Evolutionary conservation across 2,329 filamentous ascomycete species (phyloP), one percentile per base, ranked within the genome.

Genomic region (Lecanoromycetidae sp.): DNA sequence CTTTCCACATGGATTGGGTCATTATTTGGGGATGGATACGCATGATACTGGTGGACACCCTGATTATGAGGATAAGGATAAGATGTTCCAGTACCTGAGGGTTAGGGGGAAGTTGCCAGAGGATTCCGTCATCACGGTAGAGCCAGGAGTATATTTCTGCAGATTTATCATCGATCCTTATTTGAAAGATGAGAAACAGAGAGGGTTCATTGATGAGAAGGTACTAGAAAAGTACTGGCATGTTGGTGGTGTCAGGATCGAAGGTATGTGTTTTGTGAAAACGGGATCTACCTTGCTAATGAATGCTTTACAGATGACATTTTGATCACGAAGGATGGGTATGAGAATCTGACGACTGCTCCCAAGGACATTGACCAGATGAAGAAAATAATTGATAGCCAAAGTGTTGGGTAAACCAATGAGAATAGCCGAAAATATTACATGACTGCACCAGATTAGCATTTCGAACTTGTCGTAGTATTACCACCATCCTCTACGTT

Each of bases 131-230:
- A 80, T 98, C 44, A 98, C 91, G 0, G 90, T 96, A 32, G 91
- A 98, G 69, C 91, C 91, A 10, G 91, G 91, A 39, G 78, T 85
- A 71, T 95, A 95, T 67, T 95, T 95, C 64, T 94, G 86, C 65
- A 76, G 78, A 17, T 94, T 88, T 61, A 93, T 93, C 54, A 84
- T 95, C 52, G 76, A 82, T 36, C 84, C 87, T 0, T 91, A 83
- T 60, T 70, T 94, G 10, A 71, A 79, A 39, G 79, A 87, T 54
- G 77, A 82, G 0, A 74, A 77, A 39, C 79, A 88, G 58, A 74
- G 76, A 45, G 79, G 82, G 58, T 93, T 79, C 59, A 94, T 95
- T 57, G 79, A 94, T 59, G 68, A 71, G 33, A 66, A 71, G 17
- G 82, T 88, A 1, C 64, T 95, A 32, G 74, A 86, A 10, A 76